These are phyloP conservation scores for Chenopodium berlandieri DNA, from an alignment of 148 eudicot genomes.

Conservation along the genomic window DNA sequence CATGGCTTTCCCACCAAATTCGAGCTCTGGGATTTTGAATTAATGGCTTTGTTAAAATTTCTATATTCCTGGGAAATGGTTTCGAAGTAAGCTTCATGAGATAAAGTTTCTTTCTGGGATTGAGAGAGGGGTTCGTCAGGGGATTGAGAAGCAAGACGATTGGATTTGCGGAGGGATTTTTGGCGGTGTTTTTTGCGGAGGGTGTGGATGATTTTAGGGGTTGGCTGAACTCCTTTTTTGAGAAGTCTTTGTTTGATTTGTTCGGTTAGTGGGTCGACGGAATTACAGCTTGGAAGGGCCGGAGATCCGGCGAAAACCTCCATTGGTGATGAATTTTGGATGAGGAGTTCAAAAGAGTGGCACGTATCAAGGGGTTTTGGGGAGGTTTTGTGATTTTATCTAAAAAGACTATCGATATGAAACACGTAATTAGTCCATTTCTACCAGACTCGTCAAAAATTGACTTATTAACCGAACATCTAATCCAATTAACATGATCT, in stretches of 20 bases:
- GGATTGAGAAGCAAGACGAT: constrained; percentile 37
- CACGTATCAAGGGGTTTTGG: neutral
- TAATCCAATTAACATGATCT: too few species aligned
- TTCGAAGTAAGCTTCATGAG: constrained; percentile 56
- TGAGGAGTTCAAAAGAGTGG: neutral
- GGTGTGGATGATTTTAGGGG: constrained; percentile 82
- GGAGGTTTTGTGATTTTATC: too few species aligned
- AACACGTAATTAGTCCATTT: too few species aligned
- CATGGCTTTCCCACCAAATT: constrained; percentile 68
- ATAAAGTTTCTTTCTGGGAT: constrained; percentile 34
- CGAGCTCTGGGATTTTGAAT: constrained; percentile 9
- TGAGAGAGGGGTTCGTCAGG: constrained; percentile 28
- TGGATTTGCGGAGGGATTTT: constrained; percentile 60
- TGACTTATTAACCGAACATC: too few species aligned
- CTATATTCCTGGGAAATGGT: constrained; percentile 57
- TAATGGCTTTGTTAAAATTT: constrained; percentile 31
- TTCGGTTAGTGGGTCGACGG: constrained; percentile 36
- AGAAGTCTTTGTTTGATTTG: constrained; percentile 59
- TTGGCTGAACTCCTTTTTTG: constrained; percentile 58
- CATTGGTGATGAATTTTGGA: constrained; percentile 39
- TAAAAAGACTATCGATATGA: too few species aligned
- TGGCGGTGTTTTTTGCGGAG: constrained; percentile 79
- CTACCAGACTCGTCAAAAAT: too few species aligned
- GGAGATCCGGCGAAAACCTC: constrained; percentile 55
- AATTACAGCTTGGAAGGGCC: constrained; percentile 30